These are phyloP conservation scores for Penicillium decumbens DNA, from an alignment of 2,329 filamentous ascomycete species.

Conservation along the genomic window DNA sequence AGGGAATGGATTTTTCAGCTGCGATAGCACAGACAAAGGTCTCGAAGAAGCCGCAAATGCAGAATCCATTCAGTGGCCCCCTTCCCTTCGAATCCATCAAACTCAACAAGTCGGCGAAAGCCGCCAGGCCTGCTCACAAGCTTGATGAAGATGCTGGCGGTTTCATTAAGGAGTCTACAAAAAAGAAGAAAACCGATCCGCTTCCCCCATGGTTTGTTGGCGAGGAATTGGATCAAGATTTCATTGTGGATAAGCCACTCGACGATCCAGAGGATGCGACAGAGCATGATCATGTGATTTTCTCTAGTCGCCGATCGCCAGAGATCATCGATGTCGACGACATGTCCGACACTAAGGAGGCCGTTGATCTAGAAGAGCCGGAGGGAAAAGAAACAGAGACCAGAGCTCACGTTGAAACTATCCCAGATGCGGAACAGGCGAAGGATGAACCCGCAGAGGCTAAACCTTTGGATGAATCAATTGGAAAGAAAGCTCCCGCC, in stretches of 20 bases:
- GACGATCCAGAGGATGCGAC: conserved; percentile 13
- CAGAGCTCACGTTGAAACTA: neutral
- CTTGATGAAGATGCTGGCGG: conserved; percentile 56
- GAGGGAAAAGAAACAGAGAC: conserved; percentile 3
- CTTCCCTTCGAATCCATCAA: conserved; percentile 81
- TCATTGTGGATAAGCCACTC: conserved; percentile 25
- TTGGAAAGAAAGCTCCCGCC: neutral
- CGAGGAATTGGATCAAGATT: conserved; percentile 30
- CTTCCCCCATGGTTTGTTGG: conserved; percentile 48
- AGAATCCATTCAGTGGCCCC: conserved; percentile 67
- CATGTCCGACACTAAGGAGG: conserved; percentile 24
- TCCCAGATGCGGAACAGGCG: neutral
- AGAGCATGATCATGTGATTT: conserved; percentile 24
- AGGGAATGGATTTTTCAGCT: conserved; percentile 70
- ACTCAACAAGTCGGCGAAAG: conserved; percentile 55
- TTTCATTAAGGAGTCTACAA: conserved; percentile 53
- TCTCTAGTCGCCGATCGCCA: conserved; percentile 31
- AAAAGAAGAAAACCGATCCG: conserved; percentile 30
- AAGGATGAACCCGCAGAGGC: neutral
- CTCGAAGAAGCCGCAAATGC: conserved; percentile 44
- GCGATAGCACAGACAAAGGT: conserved; percentile 68
- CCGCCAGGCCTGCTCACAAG: conserved; percentile 48
- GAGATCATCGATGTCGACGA: conserved; percentile 42
- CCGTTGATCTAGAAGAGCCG: conserved; percentile 31
- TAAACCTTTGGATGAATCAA: neutral